Base-by-base conservation (phyloP, 257 asterid genomes). In the Cordia subcordata region DNA sequence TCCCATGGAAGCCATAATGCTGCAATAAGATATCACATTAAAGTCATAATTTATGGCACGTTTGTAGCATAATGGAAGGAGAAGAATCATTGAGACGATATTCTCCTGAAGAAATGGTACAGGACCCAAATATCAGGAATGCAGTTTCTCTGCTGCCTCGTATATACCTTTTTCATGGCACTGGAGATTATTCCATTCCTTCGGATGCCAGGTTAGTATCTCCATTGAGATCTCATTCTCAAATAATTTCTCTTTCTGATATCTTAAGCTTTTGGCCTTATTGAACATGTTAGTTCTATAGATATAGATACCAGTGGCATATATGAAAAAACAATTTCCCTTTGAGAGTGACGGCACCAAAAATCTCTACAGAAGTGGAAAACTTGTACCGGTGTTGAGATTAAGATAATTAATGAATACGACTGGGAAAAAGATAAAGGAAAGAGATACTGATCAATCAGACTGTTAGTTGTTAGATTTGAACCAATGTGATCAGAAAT, bases 151-250 rank as follows among this genome's bases (percentile, higher is more conserved):
- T 88, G 39, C 75, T 92, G 55, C 98, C 98, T 69, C 93, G 93
- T 49, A 73, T 79, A 40, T 63, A 75, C 59, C 98, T 92, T 71
- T 92, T 88, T 78, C 98, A 92, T 67, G 98, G 98, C 19, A 84
- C 88, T 38, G 95, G 83, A 20, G 98, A 92, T 76, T 88, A 92
- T 78, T 88, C 98, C 51, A 88, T 92, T 62, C 96, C 98, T 39
- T 84, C 79, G 15, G 90, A 75, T 62, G 59, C 93, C 78, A 92
- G 98, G 98, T 92, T 1, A 53, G 57, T 5, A 42, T 42, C 15
- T 21, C 10, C 15, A 47, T 10, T 61, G 13, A 49, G 47, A 51
- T 55, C 8, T 1, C 33, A 11, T 44, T 5, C 10, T 14, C 57
- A 47, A 50, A 11, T 44, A 44, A n/a, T 52, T 52, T 13, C 46